A percentile compares a stretch with the other conserved stretches of the same genome.
phyloP scores from a whole-genome alignment of 1,284 basidiomycete genomes.

The Apiotrichum gracile region DNA sequence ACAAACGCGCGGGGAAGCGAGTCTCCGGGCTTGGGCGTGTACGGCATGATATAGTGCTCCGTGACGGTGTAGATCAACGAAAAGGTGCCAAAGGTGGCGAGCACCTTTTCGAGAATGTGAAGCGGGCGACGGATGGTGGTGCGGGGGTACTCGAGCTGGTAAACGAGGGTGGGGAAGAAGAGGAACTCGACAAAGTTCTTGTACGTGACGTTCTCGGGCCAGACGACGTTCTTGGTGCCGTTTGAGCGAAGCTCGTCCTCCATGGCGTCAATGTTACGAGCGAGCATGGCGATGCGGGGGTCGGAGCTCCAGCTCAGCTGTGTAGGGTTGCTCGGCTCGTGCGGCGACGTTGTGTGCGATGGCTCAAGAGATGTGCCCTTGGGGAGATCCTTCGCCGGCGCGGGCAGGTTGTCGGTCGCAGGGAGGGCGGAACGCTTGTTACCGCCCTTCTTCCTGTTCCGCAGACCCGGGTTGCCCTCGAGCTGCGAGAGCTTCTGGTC shows the following conservation, averaged over 20 bases:
- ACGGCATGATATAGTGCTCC: constrained; percentile 86
- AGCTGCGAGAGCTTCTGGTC: not conserved
- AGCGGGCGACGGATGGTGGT: constrained; percentile 81
- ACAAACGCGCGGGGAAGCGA: constrained; percentile 71
- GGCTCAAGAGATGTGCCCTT: constrained; percentile 44
- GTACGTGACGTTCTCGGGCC: constrained; percentile 80
- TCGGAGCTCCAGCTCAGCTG: constrained; percentile 70
- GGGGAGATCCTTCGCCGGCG: constrained; percentile 31
- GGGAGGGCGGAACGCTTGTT: constrained; percentile 6
- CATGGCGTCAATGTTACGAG: constrained; percentile 69
- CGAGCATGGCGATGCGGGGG: constrained; percentile 60
- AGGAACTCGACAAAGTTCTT: constrained; percentile 83
- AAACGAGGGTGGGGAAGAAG: constrained; percentile 86
- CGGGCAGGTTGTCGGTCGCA: constrained; percentile 33
- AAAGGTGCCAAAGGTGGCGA: constrained; percentile 94
- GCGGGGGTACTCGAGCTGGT: constrained; percentile 91
- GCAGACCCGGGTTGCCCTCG: not conserved
- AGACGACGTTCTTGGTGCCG: constrained; percentile 58
- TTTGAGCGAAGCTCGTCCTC: constrained; percentile 68
- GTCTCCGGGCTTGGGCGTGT: constrained; percentile 60
- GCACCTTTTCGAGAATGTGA: constrained; percentile 90
- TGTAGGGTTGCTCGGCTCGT: constrained; percentile 47
- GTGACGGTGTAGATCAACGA: constrained; percentile 81
- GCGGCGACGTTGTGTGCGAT: constrained; percentile 34
- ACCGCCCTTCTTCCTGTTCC: not conserved